Percentiles rank a stretch among this genome's conserved stretches.
Conservation (phyloP, 495 filamentous ascomycete genomes). For the Glarea lozoyensis region DNA sequence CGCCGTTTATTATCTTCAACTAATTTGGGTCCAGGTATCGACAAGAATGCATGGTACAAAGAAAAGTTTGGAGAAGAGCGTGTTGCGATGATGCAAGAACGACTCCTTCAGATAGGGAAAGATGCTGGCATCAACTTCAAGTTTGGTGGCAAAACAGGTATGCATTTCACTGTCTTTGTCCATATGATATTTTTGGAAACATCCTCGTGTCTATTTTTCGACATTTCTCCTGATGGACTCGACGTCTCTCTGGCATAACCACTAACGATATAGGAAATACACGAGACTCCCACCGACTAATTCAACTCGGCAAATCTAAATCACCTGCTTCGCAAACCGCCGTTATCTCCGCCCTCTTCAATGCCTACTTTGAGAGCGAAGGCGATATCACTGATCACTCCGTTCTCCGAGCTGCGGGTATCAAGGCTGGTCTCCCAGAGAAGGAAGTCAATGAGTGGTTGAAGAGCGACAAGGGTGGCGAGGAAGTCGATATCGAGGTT, state of each 20-base stretch:
- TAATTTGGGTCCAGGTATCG: slow-evolving; percentile 32
- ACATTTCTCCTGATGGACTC: no score
- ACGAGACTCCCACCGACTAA: slow-evolving; percentile 63
- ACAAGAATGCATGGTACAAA: slow-evolving; percentile 47
- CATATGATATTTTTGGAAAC: no score
- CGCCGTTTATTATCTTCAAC: no score
- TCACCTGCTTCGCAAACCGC: slow-evolving; percentile 46
- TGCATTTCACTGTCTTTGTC: no score
- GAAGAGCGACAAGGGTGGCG: slow-evolving; percentile 50
- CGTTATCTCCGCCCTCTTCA: slow-evolving; percentile 62
- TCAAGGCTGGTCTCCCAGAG: slow-evolving; percentile 53
- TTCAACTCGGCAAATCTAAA: slow-evolving; percentile 59
- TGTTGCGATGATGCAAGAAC: slow-evolving; percentile 42
- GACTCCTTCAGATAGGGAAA: slow-evolving; percentile 48
- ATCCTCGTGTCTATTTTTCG: no score
- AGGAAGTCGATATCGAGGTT: slow-evolving; percentile 64
- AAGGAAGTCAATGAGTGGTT: slow-evolving; percentile 54
- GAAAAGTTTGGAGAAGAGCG: slow-evolving; percentile 53
- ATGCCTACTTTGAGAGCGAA: slow-evolving; percentile 67
- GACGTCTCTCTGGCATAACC: no score
- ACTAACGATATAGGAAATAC: no score
- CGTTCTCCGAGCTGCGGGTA: slow-evolving; percentile 50
- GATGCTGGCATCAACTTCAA: slow-evolving; percentile 63
- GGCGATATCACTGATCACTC: slow-evolving; percentile 62
- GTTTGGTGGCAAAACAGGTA: slow-evolving; percentile 65